These are phyloP conservation scores for Globisporangium radiosum DNA, from an alignment of 352 stramenopile genomes.

Conservation along the genomic window DNA sequence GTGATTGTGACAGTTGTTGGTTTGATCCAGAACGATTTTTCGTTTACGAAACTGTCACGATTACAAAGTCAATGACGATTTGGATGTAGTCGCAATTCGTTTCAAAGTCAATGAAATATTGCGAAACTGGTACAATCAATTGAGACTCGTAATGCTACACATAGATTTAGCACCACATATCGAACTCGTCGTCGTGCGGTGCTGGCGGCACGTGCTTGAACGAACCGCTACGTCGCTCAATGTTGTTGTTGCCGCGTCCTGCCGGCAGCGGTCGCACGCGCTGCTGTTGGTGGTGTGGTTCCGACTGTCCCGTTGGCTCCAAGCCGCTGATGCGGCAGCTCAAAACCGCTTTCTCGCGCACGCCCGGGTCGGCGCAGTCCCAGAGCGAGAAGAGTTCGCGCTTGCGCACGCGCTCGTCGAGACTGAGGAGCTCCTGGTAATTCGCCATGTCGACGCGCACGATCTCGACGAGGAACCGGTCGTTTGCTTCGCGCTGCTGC, in stretches of 20 bases:
- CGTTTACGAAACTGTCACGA: no score
- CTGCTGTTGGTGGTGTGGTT: neutral
- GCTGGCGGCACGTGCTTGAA: neutral
- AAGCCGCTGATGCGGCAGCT: conserved; percentile 20
- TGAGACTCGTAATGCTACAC: no score
- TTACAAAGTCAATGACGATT: no score
- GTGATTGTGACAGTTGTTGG: no score
- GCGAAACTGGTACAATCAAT: no score
- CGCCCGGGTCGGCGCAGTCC: conserved; percentile 20
- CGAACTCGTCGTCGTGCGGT: conserved; percentile 5
- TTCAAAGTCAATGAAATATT: no score
- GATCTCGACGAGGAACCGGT: conserved; percentile 70
- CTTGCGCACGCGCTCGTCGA: conserved; percentile 28
- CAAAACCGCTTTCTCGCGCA: conserved; percentile 32
- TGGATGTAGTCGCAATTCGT: no score
- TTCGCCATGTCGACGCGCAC: conserved; percentile 31
- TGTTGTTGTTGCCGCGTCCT: no score
- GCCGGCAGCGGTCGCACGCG: neutral
- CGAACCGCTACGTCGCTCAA: no score
- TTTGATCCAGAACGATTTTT: no score
- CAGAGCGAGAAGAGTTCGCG: conserved; percentile 40
- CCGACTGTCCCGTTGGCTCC: conserved; percentile 1
- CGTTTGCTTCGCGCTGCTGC: conserved; percentile 44
- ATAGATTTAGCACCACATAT: conserved; percentile 8
- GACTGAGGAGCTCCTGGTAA: conserved; percentile 31